Evolutionary conservation across 2,329 filamentous ascomycete species (phyloP).

Genomic region (Talaromyces sp.): DNA sequence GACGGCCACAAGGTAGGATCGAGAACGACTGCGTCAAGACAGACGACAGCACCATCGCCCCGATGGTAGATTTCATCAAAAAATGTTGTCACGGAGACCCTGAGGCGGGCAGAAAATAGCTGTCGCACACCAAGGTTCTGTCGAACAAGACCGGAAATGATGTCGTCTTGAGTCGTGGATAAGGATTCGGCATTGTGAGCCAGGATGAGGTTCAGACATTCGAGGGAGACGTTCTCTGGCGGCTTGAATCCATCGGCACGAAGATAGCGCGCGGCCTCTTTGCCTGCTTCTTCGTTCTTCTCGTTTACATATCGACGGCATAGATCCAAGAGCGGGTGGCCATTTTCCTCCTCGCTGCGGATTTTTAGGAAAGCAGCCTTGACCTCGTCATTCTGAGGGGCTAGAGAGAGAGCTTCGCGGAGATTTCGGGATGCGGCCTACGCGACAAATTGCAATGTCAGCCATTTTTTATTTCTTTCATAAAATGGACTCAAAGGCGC

Average conservation of each 20-base stretch:
- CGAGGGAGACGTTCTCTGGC: conserved; percentile 37
- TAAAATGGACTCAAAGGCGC: not conserved
- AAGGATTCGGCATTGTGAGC: conserved; percentile 30
- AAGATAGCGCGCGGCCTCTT: conserved; percentile 40
- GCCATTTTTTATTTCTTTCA: not conserved
- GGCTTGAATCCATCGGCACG: conserved; percentile 39
- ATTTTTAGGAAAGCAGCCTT: conserved; percentile 43
- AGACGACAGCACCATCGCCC: conserved; percentile 43
- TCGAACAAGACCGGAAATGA: conserved; percentile 42
- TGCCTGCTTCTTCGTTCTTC: conserved; percentile 39
- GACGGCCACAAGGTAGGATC: conserved; percentile 42
- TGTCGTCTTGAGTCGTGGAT: conserved; percentile 40
- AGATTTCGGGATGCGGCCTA: conserved; percentile 45
- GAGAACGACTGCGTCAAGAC: conserved; percentile 42
- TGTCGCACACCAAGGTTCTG: conserved; percentile 39
- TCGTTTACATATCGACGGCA: conserved; percentile 39
- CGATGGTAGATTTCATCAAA: conserved; percentile 47
- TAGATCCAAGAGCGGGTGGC: conserved; percentile 40
- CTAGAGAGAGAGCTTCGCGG: conserved; percentile 44
- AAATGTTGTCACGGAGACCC: conserved; percentile 41
- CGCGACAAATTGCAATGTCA: conserved; percentile 6
- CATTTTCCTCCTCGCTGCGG: conserved; percentile 35
- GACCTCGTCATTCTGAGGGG: conserved; percentile 40
- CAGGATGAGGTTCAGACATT: conserved; percentile 40
- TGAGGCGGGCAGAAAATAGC: conserved; percentile 38